Evolutionary conservation across 305 asterid genomes (phyloP).

Genomic region (Coffea humblotiana): DNA sequence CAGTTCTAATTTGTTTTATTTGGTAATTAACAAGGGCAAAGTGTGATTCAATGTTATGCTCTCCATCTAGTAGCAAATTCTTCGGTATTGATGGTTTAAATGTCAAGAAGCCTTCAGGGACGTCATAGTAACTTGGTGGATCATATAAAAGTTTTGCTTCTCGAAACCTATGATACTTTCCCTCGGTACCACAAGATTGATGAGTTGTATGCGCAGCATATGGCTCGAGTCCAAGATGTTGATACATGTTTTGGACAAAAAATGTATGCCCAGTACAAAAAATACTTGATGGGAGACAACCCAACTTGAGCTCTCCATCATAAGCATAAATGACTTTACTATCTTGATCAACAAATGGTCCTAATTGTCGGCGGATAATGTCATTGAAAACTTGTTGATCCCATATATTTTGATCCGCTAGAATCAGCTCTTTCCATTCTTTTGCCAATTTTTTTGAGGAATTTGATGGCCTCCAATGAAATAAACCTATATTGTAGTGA

Average conservation of each 20-base stretch:
- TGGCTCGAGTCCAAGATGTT: conserved; percentile 85
- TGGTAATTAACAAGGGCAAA: no score
- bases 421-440: conserved; percentile 92
- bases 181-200: conserved; percentile 95
- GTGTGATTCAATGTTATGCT: no score
- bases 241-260: conserved; percentile 90
- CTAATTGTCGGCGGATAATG: conserved; percentile 71
- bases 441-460: conserved; percentile 78
- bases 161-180: conserved; percentile 95
- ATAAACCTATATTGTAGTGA: conserved; percentile 90
- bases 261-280: conserved; percentile 98
- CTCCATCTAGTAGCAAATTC: no score
- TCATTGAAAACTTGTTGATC: conserved; percentile 98
- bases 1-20: no score
- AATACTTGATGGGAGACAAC: conserved; percentile 93
- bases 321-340: conserved; percentile 96
- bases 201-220: conserved; percentile 97
- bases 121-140: conserved; percentile 37
- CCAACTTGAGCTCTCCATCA: conserved; percentile 92
- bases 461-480: conserved; percentile 95
- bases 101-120: no score
- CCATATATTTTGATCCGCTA: conserved; percentile 84
- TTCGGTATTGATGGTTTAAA: no score
- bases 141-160: conserved; percentile 92
- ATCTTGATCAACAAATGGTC: conserved; percentile 93